Percentiles rank a stretch among this genome's conserved stretches.
Conservation (phyloP, 768 basidiomycete genomes). For the Rhizopogon vesiculosus region DNA sequence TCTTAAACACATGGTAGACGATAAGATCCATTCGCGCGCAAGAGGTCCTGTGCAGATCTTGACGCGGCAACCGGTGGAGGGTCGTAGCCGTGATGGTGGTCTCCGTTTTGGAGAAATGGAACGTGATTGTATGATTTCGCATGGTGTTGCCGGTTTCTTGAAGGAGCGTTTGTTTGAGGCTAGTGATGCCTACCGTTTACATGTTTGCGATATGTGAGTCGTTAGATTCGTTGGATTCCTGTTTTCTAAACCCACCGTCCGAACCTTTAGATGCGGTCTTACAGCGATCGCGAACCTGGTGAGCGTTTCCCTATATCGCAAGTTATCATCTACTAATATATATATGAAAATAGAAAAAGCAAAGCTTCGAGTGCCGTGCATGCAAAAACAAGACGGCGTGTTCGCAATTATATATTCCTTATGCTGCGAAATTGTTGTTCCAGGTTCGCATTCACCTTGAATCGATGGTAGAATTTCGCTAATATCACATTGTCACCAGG, state of each 20-base stretch:
- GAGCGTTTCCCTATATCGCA: conserved; percentile 25
- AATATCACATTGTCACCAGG: conserved; percentile 35
- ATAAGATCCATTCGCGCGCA: conserved; percentile 98
- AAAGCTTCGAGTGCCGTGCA: conserved; percentile 96
- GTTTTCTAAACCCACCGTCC: conserved; percentile 2
- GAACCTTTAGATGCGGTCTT: conserved; percentile 70
- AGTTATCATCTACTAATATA: conserved; percentile 7
- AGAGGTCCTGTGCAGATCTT: conserved; percentile 97
- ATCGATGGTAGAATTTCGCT: neutral
- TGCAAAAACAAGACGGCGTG: conserved; percentile 97
- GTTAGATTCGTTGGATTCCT: neutral
- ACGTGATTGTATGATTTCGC: conserved; percentile 99
- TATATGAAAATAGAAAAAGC: conserved; percentile 69
- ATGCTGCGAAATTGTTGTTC: conserved; percentile 95
- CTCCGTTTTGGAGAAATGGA: conserved; percentile 99
- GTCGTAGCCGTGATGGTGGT: conserved; percentile 97
- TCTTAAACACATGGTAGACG: conserved; percentile 99
- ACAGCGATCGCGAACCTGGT: conserved; percentile 96
- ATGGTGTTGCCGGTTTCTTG: conserved; percentile 96
- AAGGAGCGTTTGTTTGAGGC: conserved; percentile 96
- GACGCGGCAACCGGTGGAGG: conserved; percentile 96
- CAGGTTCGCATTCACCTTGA: conserved; percentile 50
- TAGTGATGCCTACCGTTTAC: conserved; percentile 88
- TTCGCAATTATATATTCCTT: conserved; percentile 89
- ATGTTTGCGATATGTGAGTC: conserved; percentile 94